Evolutionary conservation across 2,329 filamentous ascomycete species (phyloP).

Genomic region (Cladophialophora bantiana): DNA sequence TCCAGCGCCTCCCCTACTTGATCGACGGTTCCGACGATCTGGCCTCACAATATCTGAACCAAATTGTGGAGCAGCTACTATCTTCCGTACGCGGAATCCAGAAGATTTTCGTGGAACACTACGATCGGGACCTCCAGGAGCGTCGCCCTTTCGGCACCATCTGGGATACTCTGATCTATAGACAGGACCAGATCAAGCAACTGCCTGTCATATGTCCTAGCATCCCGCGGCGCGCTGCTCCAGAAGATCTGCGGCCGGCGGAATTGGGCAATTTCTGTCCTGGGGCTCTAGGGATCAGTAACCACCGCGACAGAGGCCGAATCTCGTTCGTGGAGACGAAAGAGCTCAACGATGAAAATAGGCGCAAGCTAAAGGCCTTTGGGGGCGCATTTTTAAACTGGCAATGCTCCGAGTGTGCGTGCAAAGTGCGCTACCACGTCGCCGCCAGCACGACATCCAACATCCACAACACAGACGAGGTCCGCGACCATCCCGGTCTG

Average conservation of each 20-base stretch:
- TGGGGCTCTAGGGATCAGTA: constrained; percentile 39
- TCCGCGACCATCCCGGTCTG: constrained; percentile 32
- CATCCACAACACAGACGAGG: constrained; percentile 38
- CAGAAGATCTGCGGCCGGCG: constrained; percentile 32
- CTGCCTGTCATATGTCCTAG: constrained; percentile 27
- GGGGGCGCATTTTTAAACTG: constrained; percentile 39
- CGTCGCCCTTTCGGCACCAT: constrained; percentile 35
- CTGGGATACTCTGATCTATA: constrained; percentile 34
- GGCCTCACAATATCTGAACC: constrained; percentile 30
- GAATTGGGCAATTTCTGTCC: constrained; percentile 39
- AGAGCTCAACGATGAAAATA: constrained; percentile 35
- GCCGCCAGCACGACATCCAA: constrained; percentile 32
- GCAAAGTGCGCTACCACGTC: constrained; percentile 39
- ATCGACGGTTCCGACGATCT: constrained; percentile 36
- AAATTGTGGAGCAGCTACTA: constrained; percentile 36
- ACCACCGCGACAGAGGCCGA: constrained; percentile 37
- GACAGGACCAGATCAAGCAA: constrained; percentile 35
- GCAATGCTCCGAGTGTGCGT: constrained; percentile 40
- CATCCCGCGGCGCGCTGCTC: constrained; percentile 29
- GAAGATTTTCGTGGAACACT: constrained; percentile 39
- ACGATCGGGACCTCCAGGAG: constrained; percentile 38
- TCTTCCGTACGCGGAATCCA: constrained; percentile 38
- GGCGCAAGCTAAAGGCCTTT: constrained; percentile 29
- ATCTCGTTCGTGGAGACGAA: constrained; percentile 33
- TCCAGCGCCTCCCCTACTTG: constrained; percentile 34